Evolutionary conservation across 2,329 filamentous ascomycete genomes (phyloP).

Genomic region (Beauveria rudraprayagi): DNA sequence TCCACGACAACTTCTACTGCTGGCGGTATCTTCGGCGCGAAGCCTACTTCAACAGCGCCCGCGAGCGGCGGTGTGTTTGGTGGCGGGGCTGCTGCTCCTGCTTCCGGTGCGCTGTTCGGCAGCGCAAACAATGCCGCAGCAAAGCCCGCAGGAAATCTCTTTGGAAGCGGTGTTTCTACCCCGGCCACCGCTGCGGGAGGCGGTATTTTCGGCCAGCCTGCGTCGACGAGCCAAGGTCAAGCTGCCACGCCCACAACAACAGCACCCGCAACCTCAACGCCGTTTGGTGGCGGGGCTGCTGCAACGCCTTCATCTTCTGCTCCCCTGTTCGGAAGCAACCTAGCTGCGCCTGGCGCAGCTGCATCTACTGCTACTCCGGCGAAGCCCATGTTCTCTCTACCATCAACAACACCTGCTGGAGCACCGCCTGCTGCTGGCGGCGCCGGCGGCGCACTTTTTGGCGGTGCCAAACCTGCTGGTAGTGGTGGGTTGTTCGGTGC

Average conservation of each 20-base stretch:
- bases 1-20: conserved; percentile 4
- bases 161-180: conserved; percentile 17
- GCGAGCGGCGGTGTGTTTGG: conserved; percentile 33
- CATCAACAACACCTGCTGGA: conserved; percentile 48
- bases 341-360: conserved; percentile 21
- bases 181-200: conserved; percentile 17
- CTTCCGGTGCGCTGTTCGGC: conserved; percentile 35
- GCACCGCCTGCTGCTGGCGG: conserved; percentile 36
- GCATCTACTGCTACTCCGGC: conserved; percentile 28
- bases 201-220: conserved; percentile 20
- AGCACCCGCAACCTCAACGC: conserved; percentile 19
- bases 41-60: conserved; percentile 16
- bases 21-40: conserved; percentile 16
- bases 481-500: conserved; percentile 12
- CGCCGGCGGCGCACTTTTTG: conserved; percentile 25
- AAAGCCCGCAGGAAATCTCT: conserved; percentile 20
- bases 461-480: conserved; percentile 13
- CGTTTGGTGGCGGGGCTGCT: conserved; percentile 24
- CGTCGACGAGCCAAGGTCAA: not conserved
- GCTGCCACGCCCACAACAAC: conserved; percentile 15
- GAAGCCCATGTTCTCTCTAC: conserved; percentile 40
- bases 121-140: conserved; percentile 16
- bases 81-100: conserved; percentile 26
- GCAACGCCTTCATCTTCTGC: not conserved
- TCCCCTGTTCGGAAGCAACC: conserved; percentile 22